phyloP scores from a whole-genome alignment of 495 filamentous ascomycete species.

The Aspergillus incahuasiensis region DNA sequence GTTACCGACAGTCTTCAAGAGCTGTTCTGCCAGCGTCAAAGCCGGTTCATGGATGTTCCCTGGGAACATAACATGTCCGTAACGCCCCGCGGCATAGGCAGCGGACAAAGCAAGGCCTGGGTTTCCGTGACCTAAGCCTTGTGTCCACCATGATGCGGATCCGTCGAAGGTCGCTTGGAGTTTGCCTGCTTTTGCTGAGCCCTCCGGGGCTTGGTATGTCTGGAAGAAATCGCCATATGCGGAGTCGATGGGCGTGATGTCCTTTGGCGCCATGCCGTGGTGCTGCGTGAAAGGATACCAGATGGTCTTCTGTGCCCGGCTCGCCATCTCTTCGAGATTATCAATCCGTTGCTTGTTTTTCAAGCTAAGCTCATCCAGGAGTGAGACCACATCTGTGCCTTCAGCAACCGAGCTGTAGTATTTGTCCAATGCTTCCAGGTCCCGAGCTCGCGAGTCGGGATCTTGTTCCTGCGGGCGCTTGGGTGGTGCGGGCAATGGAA shows the following conservation, averaged over 20 bases:
- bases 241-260: constrained; percentile 68
- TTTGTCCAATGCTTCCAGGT: constrained; percentile 48
- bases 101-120: constrained; percentile 61
- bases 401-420: constrained; percentile 51
- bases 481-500: constrained; percentile 52
- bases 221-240: constrained; percentile 73
- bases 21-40: constrained; percentile 53
- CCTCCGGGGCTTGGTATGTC: constrained; percentile 31
- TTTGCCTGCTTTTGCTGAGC: constrained; percentile 11
- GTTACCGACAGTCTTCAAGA: constrained; percentile 54
- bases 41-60: constrained; percentile 69
- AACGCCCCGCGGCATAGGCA: constrained; percentile 74
- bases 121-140: constrained; percentile 74
- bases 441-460: constrained; percentile 33
- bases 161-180: constrained; percentile 66
- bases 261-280: constrained; percentile 48
- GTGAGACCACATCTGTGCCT: constrained; percentile 30
- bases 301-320: constrained; percentile 52
- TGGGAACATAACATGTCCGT: constrained; percentile 82
- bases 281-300: constrained; percentile 87
- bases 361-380: constrained; percentile 43
- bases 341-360: constrained; percentile 50
- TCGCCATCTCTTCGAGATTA: constrained; percentile 54
- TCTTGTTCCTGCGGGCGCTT: constrained; percentile 23
- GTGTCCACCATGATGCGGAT: constrained; percentile 83